A percentile compares a stretch with the other conserved stretches of the same genome.
Evolutionary conservation across 805 yeast genomes (phyloP).

Genomic region (Lachancea sp.): DNA sequence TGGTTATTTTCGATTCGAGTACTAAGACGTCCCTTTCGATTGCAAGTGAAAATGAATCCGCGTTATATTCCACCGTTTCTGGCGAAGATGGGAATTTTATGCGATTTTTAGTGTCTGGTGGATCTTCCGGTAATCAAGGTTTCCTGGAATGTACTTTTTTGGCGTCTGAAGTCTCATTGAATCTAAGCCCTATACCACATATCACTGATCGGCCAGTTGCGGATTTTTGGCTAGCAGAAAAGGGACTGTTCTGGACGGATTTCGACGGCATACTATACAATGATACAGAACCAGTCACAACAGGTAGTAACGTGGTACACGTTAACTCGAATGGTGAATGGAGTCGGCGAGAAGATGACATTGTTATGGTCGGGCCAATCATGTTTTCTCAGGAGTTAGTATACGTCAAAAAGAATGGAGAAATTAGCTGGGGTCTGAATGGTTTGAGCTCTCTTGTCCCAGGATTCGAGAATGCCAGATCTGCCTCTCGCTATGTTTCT

Average conservation of each 20-base stretch:
- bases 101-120: conserved; percentile 10
- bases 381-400: background rate
- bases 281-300: conserved; percentile 1
- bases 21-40: background rate
- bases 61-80: conserved; percentile 8
- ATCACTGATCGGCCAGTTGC: background rate
- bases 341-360: background rate
- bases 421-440: conserved; percentile 1
- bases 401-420: background rate
- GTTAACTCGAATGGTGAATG: conserved; percentile 7
- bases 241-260: conserved; percentile 14
- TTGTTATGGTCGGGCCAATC: background rate
- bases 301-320: conserved; percentile 1
- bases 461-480: background rate
- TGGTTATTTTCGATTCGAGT: background rate
- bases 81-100: conserved; percentile 6
- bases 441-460: background rate
- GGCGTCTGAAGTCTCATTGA: background rate
- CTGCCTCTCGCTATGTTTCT: background rate
- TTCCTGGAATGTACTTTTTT: conserved; percentile 7
- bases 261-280: conserved; percentile 7
- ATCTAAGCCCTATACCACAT: background rate
- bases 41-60: background rate
- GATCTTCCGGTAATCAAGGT: conserved; percentile 12
- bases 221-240: conserved; percentile 6